Conservation (phyloP, 306 rosid genomes). For the Arachis stenosperma region DNA sequence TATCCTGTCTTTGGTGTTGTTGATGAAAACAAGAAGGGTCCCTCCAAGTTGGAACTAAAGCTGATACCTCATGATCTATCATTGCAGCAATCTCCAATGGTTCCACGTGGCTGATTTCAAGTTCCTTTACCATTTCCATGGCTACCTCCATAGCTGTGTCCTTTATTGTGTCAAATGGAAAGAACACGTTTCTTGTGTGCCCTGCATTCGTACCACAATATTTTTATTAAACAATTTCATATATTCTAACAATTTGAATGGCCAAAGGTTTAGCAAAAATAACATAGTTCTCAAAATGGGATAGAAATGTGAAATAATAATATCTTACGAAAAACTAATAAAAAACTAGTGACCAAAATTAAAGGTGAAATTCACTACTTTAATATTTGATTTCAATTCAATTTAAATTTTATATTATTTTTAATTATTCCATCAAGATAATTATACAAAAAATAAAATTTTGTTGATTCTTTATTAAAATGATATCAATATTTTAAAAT, state of each 20-base stretch:
- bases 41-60: conserved; percentile 65
- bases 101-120: conserved; percentile 75
- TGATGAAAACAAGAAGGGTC: conserved; percentile 20
- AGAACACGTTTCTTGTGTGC: conserved; percentile 61
- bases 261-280: too few relatives aligned
- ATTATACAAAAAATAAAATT: too few relatives aligned
- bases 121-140: conserved; percentile 83
- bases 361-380: too few relatives aligned
- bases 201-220: conserved; percentile 43
- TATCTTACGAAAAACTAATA: too few relatives aligned
- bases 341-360: too few relatives aligned
- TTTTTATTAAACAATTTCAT: neutral
- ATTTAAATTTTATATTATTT: too few relatives aligned
- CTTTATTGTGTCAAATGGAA: conserved; percentile 68
- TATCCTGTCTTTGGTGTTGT: conserved; percentile 48
- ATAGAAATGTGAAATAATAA: too few relatives aligned
- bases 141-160: conserved; percentile 86
- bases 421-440: too few relatives aligned
- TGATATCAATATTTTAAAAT: too few relatives aligned
- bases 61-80: conserved; percentile 74
- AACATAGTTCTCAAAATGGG: too few relatives aligned
- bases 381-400: too few relatives aligned
- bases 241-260: neutral
- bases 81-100: conserved; percentile 73
- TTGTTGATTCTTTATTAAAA: too few relatives aligned